Evolutionary conservation across 1,284 basidiomycete genomes (phyloP), one percentile per base, ranked within the genome.

Genomic region (Vanrija pseudolonga): DNA sequence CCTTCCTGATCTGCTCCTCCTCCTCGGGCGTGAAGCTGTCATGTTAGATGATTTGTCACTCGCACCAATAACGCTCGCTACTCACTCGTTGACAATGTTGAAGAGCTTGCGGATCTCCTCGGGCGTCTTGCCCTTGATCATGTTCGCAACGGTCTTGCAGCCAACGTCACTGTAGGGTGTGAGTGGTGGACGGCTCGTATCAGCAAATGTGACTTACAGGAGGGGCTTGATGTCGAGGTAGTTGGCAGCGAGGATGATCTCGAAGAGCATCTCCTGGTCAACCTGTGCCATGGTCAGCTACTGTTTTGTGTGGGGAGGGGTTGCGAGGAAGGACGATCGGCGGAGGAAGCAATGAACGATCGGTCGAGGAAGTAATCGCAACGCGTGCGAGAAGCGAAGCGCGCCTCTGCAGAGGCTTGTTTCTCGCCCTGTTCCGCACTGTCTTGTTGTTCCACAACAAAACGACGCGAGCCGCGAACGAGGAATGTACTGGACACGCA

Each of bases 131-230:
- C 86, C 97, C 76, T 94, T 90, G 58, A 83, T 83, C 96, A 98
- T 98, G 83, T 98, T 98, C 24, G 96, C 96, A 9, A 98, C 96
- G 15, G 95, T 98, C 84, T 98, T 98, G 85, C 96, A 98, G 1
- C 96, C 96, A 57, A 98, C 93, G 73, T 98, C 96, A 63, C 92
- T 95, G 68, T 14, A 2, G 43, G 24, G 47, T 15, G 51, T 56
- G n/a, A 57, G 53, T 12, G 22, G 1, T 20, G 1, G 14, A 3
- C 8, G n/a, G 45, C 17, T 20, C 6, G 23, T 11, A 32, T n/a
- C 37, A 48, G 23, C 43, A 15, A 12, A 45, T n/a, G 17, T 0
- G 20, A 81, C 88, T 66, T 66, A 95, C 93, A 98, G 85, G 45
- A 98, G 84, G 37, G 94, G 89, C 81, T 98, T 98, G 83, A 99